These are phyloP conservation scores for Picochlorum sp. DNA, from an alignment of 139 green algal genomes.

Conservation along the genomic window DNA sequence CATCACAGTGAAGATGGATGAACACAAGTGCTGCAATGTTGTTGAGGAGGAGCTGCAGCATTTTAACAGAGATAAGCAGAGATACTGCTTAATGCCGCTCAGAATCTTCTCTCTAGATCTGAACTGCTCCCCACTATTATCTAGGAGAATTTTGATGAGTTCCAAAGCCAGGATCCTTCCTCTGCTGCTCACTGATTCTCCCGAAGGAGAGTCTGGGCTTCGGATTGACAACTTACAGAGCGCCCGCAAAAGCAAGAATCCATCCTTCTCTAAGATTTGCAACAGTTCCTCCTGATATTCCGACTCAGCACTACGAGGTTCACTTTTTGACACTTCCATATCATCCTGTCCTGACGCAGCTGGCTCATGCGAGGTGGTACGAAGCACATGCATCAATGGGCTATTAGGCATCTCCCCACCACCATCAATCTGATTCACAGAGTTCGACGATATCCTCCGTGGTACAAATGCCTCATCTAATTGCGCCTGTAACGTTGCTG, in stretches of 20 bases:
- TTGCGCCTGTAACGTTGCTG: slow-evolving; percentile 36
- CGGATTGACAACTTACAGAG: slow-evolving; percentile 95
- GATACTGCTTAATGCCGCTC: slow-evolving; percentile 84
- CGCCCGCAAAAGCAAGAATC: slow-evolving; percentile 92
- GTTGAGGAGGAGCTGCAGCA: slow-evolving; percentile 67
- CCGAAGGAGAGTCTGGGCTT: slow-evolving; percentile 42
- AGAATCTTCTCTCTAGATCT: slow-evolving; percentile 69
- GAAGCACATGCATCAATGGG: no score
- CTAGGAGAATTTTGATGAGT: slow-evolving; percentile 91
- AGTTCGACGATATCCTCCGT: background rate
- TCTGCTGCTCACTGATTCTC: slow-evolving; percentile 58
- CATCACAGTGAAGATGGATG: slow-evolving; percentile 89
- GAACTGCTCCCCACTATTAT: slow-evolving; percentile 88
- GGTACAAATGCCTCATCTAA: slow-evolving; percentile 18
- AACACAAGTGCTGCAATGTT: slow-evolving; percentile 48
- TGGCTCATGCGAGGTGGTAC: background rate
- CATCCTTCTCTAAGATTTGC: slow-evolving; percentile 68
- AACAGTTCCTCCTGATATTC: background rate
- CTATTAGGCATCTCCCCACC: no score
- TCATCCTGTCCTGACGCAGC: background rate
- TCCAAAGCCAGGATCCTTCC: slow-evolving; percentile 88
- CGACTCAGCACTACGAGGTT: background rate
- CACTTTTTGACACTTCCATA: background rate
- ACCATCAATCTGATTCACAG: no score
- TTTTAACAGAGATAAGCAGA: slow-evolving; percentile 91